Evolutionary conservation across 768 basidiomycete genomes (phyloP).

Genomic region (Boletus sensibilis): DNA sequence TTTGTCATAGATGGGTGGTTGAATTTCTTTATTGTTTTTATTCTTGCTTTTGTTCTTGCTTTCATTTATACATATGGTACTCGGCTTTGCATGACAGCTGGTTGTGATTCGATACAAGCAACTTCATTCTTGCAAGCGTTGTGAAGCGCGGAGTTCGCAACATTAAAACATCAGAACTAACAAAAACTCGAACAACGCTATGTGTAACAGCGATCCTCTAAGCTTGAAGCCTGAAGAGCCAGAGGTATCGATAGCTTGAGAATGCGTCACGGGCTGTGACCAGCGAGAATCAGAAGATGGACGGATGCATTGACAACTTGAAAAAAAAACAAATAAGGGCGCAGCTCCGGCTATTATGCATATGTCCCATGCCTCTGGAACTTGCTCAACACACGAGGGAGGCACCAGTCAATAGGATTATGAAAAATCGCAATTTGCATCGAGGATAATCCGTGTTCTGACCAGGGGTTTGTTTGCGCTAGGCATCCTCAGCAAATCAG

Average conservation of each 20-base stretch:
- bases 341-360: neutral
- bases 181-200: neutral
- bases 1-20: neutral
- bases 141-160: neutral
- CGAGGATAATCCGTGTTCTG: neutral
- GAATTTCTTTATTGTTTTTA: neutral
- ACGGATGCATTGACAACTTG: neutral
- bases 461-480: neutral
- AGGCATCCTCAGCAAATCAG: neutral
- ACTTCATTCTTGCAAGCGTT: neutral
- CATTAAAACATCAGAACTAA: neutral
- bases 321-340: neutral
- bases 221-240: no score
- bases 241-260: neutral
- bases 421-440: neutral
- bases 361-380: neutral
- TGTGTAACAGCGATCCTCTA: neutral
- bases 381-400: neutral
- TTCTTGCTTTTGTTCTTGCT: neutral
- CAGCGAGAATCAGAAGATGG: neutral
- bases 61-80: constrained; percentile 3
- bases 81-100: neutral
- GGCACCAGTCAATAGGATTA: neutral
- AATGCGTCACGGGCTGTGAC: neutral
- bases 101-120: neutral